These are phyloP conservation scores for Fusarium sp. DNA, from an alignment of 2,329 filamentous ascomycete genomes.

Conservation along the genomic window DNA sequence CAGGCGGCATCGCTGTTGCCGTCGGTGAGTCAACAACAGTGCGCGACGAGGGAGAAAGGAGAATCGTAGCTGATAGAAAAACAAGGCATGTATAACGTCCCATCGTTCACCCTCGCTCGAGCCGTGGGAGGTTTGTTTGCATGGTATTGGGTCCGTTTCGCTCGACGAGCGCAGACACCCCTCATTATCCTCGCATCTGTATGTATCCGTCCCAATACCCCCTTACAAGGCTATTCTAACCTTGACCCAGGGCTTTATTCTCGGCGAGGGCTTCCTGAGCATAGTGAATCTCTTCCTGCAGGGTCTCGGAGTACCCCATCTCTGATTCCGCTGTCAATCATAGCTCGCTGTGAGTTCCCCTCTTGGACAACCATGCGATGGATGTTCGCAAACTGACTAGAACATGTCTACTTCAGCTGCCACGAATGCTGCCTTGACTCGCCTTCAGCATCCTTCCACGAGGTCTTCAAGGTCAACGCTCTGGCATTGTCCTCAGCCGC, in stretches of 20 bases:
- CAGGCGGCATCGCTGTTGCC: slow-evolving; percentile 94
- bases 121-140: slow-evolving; percentile 79
- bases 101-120: slow-evolving; percentile 91
- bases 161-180: slow-evolving; percentile 71
- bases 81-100: slow-evolving; percentile 94
- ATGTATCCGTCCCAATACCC: slow-evolving; percentile 42
- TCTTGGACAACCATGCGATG: background rate
- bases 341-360: background rate
- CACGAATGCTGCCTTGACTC: slow-evolving; percentile 60
- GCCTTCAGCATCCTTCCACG: slow-evolving; percentile 65
- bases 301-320: slow-evolving; percentile 78
- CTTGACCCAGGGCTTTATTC: slow-evolving; percentile 76
- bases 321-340: slow-evolving; percentile 52
- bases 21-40: slow-evolving; percentile 67
- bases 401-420: slow-evolving; percentile 55
- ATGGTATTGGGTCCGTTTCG: slow-evolving; percentile 78
- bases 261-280: slow-evolving; percentile 91
- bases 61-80: slow-evolving; percentile 18
- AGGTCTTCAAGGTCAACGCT: slow-evolving; percentile 71
- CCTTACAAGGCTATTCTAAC: slow-evolving; percentile 12
- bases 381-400: background rate
- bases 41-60: background rate
- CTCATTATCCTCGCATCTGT: slow-evolving; percentile 88
- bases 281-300: slow-evolving; percentile 90
- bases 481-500: slow-evolving; percentile 77